Evolutionary conservation across 2,329 filamentous ascomycete species (phyloP), one percentile per base, ranked within the genome.

Genomic region (Colletotrichum brevisporum): DNA sequence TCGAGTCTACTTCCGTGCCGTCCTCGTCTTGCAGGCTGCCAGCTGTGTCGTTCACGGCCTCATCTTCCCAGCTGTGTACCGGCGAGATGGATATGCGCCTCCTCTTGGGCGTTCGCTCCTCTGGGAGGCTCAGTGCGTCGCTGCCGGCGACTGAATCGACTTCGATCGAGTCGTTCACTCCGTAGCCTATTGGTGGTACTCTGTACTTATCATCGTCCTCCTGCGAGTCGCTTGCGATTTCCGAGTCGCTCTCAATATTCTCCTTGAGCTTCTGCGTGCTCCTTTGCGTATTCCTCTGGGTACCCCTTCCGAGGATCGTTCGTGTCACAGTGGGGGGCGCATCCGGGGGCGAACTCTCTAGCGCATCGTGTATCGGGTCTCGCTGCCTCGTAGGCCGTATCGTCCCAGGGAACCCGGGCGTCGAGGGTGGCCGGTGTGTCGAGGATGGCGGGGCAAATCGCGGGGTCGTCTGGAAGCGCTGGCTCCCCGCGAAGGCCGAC

Each of bases 381-480:
- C 43, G 54, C 10, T 66, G 43, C 63, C 76, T 78, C 58, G 76
- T 77, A 39, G 75, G 73, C 12, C 75, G 56, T 3, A 59, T 24
- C 10, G 66, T 43, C 1, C 69, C 58, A 1, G 71, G 61, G 5
- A 71, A 72, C 0, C 47, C 59, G 27, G 66, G 70, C 3, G 69
- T 69, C 2, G 65, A 50, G 39, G 63, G 63, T 4, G 65, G 71
- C 24, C 69, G 52, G 24, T 67, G 65, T n/a, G 71, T 75, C 43
- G 78, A 80, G 12, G 71, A 66, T 13, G 78, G 78, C 3, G 76
- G 75, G 56, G 77, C 77, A 71, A 82, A 83, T n/a, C 79, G 76
- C 21, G 79, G 81, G 45, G 80, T 83, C 27, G 79, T 78, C 36
- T 78, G 78, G 62, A 82, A 82, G 60, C 75, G 78, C 55, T 75